Percentiles rank a stretch among this genome's conserved stretches.
Evolutionary conservation across 2,329 filamentous ascomycete genomes (phyloP).

Genomic region (Phaeosphaeria sp.): DNA sequence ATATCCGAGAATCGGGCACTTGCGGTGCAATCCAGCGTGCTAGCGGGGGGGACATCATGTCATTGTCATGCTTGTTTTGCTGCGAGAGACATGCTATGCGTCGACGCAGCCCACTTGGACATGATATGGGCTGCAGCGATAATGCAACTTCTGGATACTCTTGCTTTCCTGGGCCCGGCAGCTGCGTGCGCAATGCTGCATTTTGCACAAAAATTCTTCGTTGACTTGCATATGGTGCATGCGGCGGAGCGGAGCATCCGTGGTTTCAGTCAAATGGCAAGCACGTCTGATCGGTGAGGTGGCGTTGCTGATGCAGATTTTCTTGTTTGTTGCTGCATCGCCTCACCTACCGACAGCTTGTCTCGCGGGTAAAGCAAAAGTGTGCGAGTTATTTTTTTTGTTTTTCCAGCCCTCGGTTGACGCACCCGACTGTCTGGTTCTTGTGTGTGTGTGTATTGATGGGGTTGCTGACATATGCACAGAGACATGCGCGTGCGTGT

Average conservation of each 20-base stretch:
- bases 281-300: background rate
- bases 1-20: background rate
- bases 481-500: background rate
- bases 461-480: background rate
- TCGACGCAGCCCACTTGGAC: background rate
- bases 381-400: background rate
- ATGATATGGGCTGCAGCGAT: background rate
- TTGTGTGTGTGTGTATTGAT: background rate
- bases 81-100: too few species aligned
- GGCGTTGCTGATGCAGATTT: background rate
- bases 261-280: background rate
- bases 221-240: background rate
- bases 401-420: background rate
- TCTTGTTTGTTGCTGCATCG: background rate
- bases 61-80: background rate
- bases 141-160: background rate
- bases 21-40: background rate
- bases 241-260: background rate
- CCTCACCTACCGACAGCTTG: constrained; percentile 21
- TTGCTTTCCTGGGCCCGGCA: background rate
- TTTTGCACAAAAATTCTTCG: background rate
- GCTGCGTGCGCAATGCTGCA: background rate
- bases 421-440: background rate
- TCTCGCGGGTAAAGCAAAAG: constrained; percentile 21
- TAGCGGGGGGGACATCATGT: background rate